Evolutionary conservation across 306 rosid species (phyloP).

Genomic region (Arachis hypogaea): DNA sequence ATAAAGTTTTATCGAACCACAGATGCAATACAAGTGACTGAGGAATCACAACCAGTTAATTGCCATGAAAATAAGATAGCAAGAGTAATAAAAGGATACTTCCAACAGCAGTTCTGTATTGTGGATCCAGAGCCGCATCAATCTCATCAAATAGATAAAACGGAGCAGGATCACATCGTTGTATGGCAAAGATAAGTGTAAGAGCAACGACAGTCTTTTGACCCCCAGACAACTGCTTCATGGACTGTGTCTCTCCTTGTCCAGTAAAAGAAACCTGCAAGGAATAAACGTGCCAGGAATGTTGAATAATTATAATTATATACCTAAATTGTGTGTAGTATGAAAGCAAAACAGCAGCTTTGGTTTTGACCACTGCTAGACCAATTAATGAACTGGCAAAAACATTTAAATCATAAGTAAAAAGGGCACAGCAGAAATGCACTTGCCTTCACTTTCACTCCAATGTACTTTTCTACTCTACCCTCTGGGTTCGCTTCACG

Average conservation of each 20-base stretch:
- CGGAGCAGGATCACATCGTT: conserved; percentile 99
- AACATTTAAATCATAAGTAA: background rate
- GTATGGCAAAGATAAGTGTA: conserved; percentile 96
- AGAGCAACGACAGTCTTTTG: conserved; percentile 99
- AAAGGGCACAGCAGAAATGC: conserved; percentile 40
- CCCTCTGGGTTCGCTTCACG: conserved; percentile 85
- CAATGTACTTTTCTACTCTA: conserved; percentile 93
- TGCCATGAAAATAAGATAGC: conserved; percentile 12
- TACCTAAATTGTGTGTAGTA: background rate
- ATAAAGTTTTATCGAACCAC: conserved; percentile 17
- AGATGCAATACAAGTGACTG: conserved; percentile 14
- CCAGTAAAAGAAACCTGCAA: conserved; percentile 96
- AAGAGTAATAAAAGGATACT: conserved; percentile 69
- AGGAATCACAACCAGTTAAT: conserved; percentile 23
- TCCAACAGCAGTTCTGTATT: conserved; percentile 97
- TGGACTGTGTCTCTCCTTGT: conserved; percentile 98
- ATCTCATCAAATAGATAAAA: conserved; percentile 98
- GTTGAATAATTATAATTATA: conserved; percentile 25
- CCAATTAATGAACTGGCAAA: conserved; percentile 32
- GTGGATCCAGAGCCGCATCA: conserved; percentile 98
- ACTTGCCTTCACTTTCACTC: conserved; percentile 96
- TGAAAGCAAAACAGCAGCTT: conserved; percentile 6
- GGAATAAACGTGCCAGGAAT: conserved; percentile 28
- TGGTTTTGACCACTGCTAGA: background rate
- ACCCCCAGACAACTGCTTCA: conserved; percentile 99